A percentile compares a stretch with the other conserved stretches of the same genome.
phyloP scores from a whole-genome alignment of 2,329 filamentous ascomycete species.

The Cordyceps cicadae region DNA sequence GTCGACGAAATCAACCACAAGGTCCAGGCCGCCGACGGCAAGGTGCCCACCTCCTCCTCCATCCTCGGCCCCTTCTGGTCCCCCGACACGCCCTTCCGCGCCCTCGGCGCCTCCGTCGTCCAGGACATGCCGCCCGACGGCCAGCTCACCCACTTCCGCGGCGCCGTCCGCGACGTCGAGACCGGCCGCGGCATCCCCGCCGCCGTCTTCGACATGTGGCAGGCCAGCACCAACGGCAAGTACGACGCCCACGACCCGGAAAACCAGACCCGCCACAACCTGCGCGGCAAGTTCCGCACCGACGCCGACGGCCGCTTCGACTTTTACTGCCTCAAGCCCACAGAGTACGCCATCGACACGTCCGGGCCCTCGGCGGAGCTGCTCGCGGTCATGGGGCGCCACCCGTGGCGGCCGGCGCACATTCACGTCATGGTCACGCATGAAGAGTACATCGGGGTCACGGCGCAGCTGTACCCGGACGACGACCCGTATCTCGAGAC shows the following conservation, averaged over 20 bases:
- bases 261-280: slow-evolving; percentile 64
- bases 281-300: slow-evolving; percentile 66
- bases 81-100: slow-evolving; percentile 63
- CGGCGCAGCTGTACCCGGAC: neutral
- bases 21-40: slow-evolving; percentile 51
- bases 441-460: neutral
- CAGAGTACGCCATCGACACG: slow-evolving; percentile 1
- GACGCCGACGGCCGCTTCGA: slow-evolving; percentile 61
- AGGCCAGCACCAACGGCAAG: slow-evolving; percentile 65
- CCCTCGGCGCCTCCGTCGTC: slow-evolving; percentile 58
- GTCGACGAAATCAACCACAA: slow-evolving; percentile 59
- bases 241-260: slow-evolving; percentile 71
- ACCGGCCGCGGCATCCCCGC: slow-evolving; percentile 58
- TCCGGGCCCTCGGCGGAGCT: neutral
- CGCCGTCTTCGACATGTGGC: slow-evolving; percentile 72
- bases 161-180: slow-evolving; percentile 54
- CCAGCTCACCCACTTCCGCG: slow-evolving; percentile 59
- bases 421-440: slow-evolving; percentile 6
- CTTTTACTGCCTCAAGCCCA: slow-evolving; percentile 66
- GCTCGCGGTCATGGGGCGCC: neutral
- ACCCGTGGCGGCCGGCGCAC: neutral
- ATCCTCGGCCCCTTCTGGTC: slow-evolving; percentile 76
- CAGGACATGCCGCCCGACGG: slow-evolving; percentile 52
- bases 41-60: slow-evolving; percentile 62
- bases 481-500: neutral